A percentile compares a stretch with the other conserved stretches of the same genome.
These are phyloP conservation scores for Nitzschia putrida DNA, from an alignment of 108 stramenopile genomes.

Conservation along the genomic window DNA sequence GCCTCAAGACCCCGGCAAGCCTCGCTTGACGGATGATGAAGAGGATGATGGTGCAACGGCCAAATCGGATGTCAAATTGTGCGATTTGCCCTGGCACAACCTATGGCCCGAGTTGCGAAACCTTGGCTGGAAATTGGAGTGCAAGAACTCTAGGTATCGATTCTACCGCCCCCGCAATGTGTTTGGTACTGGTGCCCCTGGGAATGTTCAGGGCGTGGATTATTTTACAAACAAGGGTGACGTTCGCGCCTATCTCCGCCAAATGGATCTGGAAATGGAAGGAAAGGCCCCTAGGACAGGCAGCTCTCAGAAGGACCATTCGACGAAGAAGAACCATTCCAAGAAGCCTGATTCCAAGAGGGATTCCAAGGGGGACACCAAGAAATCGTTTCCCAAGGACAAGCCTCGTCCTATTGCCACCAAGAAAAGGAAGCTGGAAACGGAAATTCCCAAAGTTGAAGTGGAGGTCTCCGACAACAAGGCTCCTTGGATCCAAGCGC, in stretches of 20 bases:
- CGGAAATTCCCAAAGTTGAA: background rate
- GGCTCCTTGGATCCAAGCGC: constrained; percentile 11
- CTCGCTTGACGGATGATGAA: background rate
- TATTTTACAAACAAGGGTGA: background rate
- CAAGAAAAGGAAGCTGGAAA: too few species aligned
- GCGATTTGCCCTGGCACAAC: background rate
- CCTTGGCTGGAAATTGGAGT: constrained; percentile 4
- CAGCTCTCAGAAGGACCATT: background rate
- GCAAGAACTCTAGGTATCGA: background rate
- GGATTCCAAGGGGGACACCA: too few species aligned
- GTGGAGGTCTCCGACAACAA: background rate
- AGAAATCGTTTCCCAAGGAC: too few species aligned
- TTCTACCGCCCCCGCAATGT: background rate
- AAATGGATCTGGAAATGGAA: constrained; percentile 2
- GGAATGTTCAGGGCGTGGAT: background rate
- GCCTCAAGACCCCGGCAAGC: constrained; percentile 15
- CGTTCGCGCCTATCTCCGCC: background rate
- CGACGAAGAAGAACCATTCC: too few species aligned
- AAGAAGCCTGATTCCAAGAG: too few species aligned
- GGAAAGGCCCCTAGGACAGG: background rate
- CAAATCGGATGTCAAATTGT: background rate
- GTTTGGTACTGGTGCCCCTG: too few species aligned
- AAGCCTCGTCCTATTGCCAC: too few species aligned
- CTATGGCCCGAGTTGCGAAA: background rate
- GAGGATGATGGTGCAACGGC: background rate